A percentile compares a stretch with the other conserved stretches of the same genome.
Evolutionary conservation across 2,329 filamentous ascomycete genomes (phyloP).

Genomic region (Fusarium equiseti): DNA sequence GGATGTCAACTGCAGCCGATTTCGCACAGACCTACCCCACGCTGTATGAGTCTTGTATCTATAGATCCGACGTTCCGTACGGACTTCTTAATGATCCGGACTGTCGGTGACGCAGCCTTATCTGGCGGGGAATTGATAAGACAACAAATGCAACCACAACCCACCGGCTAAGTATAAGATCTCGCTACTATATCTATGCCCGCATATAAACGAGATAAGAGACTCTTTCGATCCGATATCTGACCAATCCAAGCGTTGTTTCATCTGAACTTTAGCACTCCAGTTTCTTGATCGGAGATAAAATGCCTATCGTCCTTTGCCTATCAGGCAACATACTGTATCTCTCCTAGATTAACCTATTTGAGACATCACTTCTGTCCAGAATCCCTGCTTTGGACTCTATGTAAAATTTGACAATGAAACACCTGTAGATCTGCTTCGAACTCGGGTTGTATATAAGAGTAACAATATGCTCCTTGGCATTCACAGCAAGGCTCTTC

Average conservation of each 20-base stretch:
- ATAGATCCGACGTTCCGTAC: neutral
- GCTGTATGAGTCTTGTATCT: neutral
- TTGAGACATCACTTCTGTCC: too few relatives aligned
- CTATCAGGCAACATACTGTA: neutral
- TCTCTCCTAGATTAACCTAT: neutral
- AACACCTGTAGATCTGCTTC: too few relatives aligned
- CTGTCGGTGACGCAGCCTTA: neutral
- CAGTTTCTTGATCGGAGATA: neutral
- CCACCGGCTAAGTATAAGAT: neutral
- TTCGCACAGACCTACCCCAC: neutral
- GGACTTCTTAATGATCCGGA: neutral
- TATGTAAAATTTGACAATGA: too few relatives aligned
- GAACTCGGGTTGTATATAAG: neutral
- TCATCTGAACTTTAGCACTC: too few relatives aligned
- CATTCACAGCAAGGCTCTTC: fast-evolving
- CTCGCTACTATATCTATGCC: neutral
- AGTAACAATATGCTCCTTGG: fast-evolving
- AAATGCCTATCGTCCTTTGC: neutral
- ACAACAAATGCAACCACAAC: neutral
- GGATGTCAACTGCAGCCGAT: neutral
- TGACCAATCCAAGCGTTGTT: neutral
- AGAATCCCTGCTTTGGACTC: too few relatives aligned
- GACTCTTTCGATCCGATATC: too few relatives aligned
- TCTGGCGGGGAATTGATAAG: neutral
- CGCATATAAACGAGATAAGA: constrained; percentile 1